Evolutionary conservation across 352 stramenopile species (phyloP), one percentile per base, ranked within the genome.

Genomic region (Nothophytophthora sp.): DNA sequence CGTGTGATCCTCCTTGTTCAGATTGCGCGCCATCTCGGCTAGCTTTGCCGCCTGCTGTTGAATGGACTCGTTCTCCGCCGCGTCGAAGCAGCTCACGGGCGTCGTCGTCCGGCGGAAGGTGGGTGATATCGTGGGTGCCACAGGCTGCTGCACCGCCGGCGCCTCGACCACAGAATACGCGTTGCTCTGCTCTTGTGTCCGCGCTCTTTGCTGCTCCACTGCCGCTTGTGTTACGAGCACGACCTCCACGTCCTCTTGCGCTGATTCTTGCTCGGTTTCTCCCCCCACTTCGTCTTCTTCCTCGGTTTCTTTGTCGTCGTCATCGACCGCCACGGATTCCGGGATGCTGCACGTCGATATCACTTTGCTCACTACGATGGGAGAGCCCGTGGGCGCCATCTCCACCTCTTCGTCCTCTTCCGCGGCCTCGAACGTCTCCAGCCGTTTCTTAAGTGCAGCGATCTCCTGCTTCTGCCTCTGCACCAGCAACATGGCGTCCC

Each of bases 401-500:
- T 70, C 43, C 12, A 55, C 15, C 12, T 55, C 39, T 40, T 40
- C 32, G 12, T 44, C 39, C 23, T 45, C 24, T 15, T 41, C 46
- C 10, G 10, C 25, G 18, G 16, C 27, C 48, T 73, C 46, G 16
- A 52, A 44, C 12, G 29, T 46, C 12, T 61, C 23, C 5, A 87
- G 16, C 33, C 70, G 53, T 15, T 53, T 46, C 39, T 70, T 76
- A 13, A 88, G 65, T 33, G 84, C 67, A 2, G 71, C n/a, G 44
- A 94, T 92, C 47, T 94, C 81, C 5, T 73, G 48, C 32, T 84
- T 85, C 46, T 94, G 84, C 34, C 76, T 76, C 33, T 75, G 70
- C 40, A 92, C 68, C 41, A 90, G 55, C 25, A 50, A 45, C 69
- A 94, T 73, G 1, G 84, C 84, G 30, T 90, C 81, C 6, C 66